A percentile compares a stretch with the other conserved stretches of the same genome.
phyloP scores from a whole-genome alignment of 305 asterid genomes.

The Fraxinus latifolia region DNA sequence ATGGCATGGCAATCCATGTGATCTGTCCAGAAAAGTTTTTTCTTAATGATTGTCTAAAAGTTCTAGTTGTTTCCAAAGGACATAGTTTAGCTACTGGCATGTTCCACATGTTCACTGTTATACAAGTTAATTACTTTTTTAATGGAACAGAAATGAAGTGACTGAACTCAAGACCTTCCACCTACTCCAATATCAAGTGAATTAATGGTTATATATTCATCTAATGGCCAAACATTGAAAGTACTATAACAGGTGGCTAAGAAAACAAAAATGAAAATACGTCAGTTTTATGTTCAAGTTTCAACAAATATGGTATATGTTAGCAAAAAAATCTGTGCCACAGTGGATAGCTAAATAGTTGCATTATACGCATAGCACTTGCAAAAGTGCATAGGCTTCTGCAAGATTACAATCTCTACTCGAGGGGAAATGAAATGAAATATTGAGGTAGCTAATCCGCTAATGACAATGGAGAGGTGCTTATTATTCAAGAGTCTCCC shows the following conservation, averaged over 20 bases:
- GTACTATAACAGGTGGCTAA: background rate
- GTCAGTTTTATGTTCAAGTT: background rate
- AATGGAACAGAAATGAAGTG: background rate
- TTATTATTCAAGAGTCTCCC: background rate
- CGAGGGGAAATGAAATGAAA: background rate
- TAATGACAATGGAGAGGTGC: background rate
- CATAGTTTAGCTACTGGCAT: background rate
- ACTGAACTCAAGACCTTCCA: background rate
- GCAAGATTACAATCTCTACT: background rate
- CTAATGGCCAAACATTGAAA: background rate
- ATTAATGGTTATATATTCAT: background rate
- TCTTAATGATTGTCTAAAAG: background rate
- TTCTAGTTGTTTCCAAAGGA: background rate
- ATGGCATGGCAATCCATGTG: background rate
- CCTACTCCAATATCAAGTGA: background rate
- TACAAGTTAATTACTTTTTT: background rate
- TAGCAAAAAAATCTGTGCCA: background rate
- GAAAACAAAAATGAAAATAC: background rate
- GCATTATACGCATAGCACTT: background rate
- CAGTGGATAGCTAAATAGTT: background rate
- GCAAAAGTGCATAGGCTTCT: background rate
- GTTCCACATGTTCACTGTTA: background rate
- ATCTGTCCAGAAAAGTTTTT: background rate
- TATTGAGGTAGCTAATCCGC: background rate
- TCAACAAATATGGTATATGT: background rate